Evolutionary conservation across 1,139 yeast species (phyloP).

Genomic region (Torulaspora pretoriensis): DNA sequence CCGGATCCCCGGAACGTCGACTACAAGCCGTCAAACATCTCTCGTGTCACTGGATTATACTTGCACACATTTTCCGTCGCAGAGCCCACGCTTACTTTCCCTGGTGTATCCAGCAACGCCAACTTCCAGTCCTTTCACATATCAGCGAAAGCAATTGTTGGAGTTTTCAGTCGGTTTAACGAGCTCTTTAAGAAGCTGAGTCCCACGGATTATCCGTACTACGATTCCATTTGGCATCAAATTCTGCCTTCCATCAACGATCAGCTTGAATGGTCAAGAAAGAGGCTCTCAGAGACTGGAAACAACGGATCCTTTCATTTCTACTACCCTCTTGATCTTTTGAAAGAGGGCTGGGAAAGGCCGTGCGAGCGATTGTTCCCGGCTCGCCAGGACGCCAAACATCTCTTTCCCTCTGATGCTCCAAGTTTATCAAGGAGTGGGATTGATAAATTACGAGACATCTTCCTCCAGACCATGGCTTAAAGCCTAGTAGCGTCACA

Average conservation of each 20-base stretch:
- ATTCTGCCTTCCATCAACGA: slow-evolving; percentile 35
- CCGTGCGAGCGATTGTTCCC: slow-evolving; percentile 12
- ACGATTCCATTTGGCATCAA: slow-evolving; percentile 20
- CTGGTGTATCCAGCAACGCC: slow-evolving; percentile 34
- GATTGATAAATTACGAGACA: slow-evolving; percentile 8
- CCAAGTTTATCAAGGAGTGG: slow-evolving; percentile 13
- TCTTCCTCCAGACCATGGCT: slow-evolving; percentile 12
- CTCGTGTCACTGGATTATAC: slow-evolving; percentile 38
- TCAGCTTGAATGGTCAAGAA: slow-evolving; percentile 37
- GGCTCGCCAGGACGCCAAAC: slow-evolving; percentile 6
- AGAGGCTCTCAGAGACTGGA: slow-evolving; percentile 16
- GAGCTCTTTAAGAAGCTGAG: slow-evolving; percentile 13
- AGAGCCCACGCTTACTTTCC: slow-evolving; percentile 43
- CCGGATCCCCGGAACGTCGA: slow-evolving; percentile 17
- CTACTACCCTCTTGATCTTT: slow-evolving; percentile 15
- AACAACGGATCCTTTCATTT: slow-evolving; percentile 20
- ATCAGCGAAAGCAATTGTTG: slow-evolving; percentile 28
- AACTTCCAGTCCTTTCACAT: slow-evolving; percentile 27
- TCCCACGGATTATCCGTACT: slow-evolving; percentile 16
- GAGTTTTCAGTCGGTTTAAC: slow-evolving; percentile 27
- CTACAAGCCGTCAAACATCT: slow-evolving; percentile 24
- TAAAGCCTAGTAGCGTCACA: neutral
- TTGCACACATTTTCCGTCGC: slow-evolving; percentile 41
- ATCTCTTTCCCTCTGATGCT: slow-evolving; percentile 16
- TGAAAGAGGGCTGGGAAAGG: slow-evolving; percentile 16